A percentile compares a stretch with the other conserved stretches of the same genome.
Conservation (phyloP, 2,329 filamentous ascomycete species). For the Apiospora arundinis region DNA sequence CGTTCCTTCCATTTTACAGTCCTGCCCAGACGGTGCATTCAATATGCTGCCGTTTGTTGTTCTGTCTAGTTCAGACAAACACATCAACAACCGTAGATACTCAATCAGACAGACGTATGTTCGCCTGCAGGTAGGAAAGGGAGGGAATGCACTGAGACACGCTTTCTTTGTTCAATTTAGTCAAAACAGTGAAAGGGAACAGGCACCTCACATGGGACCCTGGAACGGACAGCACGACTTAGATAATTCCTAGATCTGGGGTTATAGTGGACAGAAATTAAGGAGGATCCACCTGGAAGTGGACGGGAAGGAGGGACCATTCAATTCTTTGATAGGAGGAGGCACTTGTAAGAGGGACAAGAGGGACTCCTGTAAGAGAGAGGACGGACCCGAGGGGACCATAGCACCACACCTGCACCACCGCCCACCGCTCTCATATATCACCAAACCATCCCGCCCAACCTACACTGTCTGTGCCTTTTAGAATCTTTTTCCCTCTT, state of each 20-base stretch:
- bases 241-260: conserved; percentile 2
- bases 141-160: not conserved
- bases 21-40: not conserved
- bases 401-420: conserved; percentile 9
- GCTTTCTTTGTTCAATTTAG: conserved; percentile 1
- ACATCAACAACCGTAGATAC: not conserved
- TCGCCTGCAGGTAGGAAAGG: not conserved
- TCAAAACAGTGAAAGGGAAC: not conserved
- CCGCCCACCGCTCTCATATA: not conserved
- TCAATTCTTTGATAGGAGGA: not conserved
- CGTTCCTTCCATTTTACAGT: not conserved
- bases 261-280: conserved; percentile 10
- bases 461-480: conserved; percentile 5
- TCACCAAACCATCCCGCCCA: conserved; percentile 10
- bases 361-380: too few species aligned
- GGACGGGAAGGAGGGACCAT: not conserved
- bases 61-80: not conserved
- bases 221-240: conserved; percentile 2
- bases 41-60: not conserved
- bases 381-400: not conserved
- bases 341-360: too few species aligned
- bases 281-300: conserved; percentile 2
- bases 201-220: not conserved
- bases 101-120: not conserved
- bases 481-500: not conserved